Evolutionary conservation across 2,329 filamentous ascomycete species (phyloP), one percentile per base, ranked within the genome.

Genomic region (Stagonosporopsis vannaccii): DNA sequence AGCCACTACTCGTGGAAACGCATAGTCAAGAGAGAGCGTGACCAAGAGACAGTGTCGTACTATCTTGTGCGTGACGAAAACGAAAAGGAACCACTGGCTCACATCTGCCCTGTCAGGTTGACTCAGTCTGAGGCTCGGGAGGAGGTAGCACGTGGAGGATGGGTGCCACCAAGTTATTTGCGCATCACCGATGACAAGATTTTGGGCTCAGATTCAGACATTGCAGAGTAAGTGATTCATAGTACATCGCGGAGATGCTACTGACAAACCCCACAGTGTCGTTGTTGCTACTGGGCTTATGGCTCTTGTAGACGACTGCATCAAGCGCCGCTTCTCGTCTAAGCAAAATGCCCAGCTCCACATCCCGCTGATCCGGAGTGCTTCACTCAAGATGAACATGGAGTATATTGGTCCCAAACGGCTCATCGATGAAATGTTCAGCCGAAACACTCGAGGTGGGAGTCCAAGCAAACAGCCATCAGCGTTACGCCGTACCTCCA

Each of bases 211-310:
- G 80, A 86, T 72, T 90, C 89, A 45, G 93, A 97, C 73, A 86
- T 96, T 69, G 91, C 92, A 60, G 93, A 97, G 92, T 96, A 86
- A 84, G 87, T 85, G 43, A 44, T 33, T 47, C 23, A 40, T 39
- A 28, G 23, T 39, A 22, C 35, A 37, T 36, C 15, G 15, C 35
- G 22, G 8, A 26, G 25, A 3, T 28, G 43, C 50, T 17, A 58
- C 67, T 73, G 55, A 74, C 40, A 15, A 30, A 19, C n/a, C 41
- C 43, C 15, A 36, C 64, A 96, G 92, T 75, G 89, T 96, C 62
- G 89, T 98, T 61, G 85, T 98, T 60, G 87, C 92, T 42, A 95
- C 92, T n/a, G 94, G 94, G 22, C 84, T 98, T 65, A 87, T 96
- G 66, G 87, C 90, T 7, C 85, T 98, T 40, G 89, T 96, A 47